Conservation (phyloP, 805 yeast genomes). For the Blastobotrys peoriensis region DNA sequence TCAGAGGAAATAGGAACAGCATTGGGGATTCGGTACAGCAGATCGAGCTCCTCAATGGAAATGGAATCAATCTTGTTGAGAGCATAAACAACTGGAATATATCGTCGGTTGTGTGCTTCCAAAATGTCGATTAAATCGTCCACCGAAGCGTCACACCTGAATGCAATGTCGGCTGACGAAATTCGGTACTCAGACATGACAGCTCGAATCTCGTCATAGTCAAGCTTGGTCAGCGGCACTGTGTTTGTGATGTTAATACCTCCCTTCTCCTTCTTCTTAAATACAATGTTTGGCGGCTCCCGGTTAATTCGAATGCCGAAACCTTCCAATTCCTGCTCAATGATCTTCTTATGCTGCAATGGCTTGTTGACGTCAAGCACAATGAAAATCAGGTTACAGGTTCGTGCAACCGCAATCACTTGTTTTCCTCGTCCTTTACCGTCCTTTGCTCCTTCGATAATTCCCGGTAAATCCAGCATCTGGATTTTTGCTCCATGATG, state of each 20-base stretch:
- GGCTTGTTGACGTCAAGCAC: slow-evolving; percentile 97
- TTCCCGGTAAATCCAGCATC: slow-evolving; percentile 97
- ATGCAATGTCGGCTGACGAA: slow-evolving; percentile 92
- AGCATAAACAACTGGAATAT: slow-evolving; percentile 93
- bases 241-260: slow-evolving; percentile 93
- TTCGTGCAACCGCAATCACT: slow-evolving; percentile 98
- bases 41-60: slow-evolving; percentile 86
- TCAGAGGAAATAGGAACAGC: slow-evolving; percentile 97
- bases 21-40: slow-evolving; percentile 86
- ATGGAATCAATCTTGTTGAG: slow-evolving; percentile 94
- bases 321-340: slow-evolving; percentile 94
- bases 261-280: slow-evolving; percentile 92
- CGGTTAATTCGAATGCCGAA: slow-evolving; percentile 93
- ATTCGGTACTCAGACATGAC: slow-evolving; percentile 94
- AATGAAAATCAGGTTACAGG: slow-evolving; percentile 87
- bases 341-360: slow-evolving; percentile 84
- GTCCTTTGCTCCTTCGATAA: slow-evolving; percentile 95
- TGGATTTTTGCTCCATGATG: slow-evolving; percentile 97
- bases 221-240: slow-evolving; percentile 85
- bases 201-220: slow-evolving; percentile 88
- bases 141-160: slow-evolving; percentile 96
- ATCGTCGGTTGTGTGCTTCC: slow-evolving; percentile 84
- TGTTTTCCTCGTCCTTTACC: slow-evolving; percentile 98
- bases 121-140: slow-evolving; percentile 93
- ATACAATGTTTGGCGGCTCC: slow-evolving; percentile 84